Percentiles rank a stretch among this genome's conserved stretches.
phyloP scores from a whole-genome alignment of 352 stramenopile genomes.

The Aphanomyces euteiches region DNA sequence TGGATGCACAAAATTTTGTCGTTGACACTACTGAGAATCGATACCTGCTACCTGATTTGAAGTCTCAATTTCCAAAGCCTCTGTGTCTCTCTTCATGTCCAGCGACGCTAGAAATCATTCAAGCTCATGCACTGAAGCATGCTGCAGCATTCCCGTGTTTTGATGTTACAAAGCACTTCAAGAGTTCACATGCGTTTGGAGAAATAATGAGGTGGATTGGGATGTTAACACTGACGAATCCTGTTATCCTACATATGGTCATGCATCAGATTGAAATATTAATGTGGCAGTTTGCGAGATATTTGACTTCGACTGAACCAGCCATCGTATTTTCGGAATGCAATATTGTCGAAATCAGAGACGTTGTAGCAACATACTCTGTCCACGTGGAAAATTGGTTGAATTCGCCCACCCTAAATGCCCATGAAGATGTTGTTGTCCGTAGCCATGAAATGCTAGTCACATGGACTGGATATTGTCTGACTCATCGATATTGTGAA shows the following conservation, averaged over 20 bases:
- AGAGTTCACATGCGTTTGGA: not conserved
- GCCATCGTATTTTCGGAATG: not conserved
- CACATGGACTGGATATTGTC: constrained; percentile 8
- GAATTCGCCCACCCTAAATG: constrained; percentile 23
- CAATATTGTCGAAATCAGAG: not conserved
- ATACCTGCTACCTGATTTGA: too few relatives aligned
- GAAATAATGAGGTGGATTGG: not conserved
- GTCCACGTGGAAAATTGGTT: not conserved
- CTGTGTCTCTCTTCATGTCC: not conserved
- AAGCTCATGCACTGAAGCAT: not conserved
- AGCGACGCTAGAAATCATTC: not conserved
- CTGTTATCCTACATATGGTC: not conserved
- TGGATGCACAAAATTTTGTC: too few relatives aligned
- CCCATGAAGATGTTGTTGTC: not conserved
- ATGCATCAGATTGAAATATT: not conserved
- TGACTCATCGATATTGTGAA: constrained; percentile 2
- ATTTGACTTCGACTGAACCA: not conserved
- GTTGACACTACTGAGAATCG: too few relatives aligned
- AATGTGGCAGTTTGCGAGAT: not conserved
- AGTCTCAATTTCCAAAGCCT: not conserved
- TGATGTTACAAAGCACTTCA: not conserved
- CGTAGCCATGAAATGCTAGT: constrained; percentile 7
- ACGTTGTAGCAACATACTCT: constrained; percentile 19
- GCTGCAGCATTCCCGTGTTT: not conserved
- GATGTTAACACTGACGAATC: not conserved